Evolutionary conservation across 202 grass and related monocot species (phyloP), one percentile per base, ranked within the genome.

Genomic region (Zoysia matrella): DNA sequence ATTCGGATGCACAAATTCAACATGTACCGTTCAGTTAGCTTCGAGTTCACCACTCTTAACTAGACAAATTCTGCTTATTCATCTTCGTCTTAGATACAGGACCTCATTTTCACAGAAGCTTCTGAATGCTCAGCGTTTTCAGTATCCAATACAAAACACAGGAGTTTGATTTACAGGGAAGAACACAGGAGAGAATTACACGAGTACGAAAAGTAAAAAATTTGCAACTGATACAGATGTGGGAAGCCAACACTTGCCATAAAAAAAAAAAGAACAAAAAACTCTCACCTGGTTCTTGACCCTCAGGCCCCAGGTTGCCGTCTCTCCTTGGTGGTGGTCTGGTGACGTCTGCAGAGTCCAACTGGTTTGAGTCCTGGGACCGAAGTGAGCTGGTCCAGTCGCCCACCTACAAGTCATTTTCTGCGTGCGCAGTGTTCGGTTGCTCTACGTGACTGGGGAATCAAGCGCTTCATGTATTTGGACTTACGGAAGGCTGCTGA

Each of bases 381-480:
- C 68, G 52, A 67, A 67, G 60, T 51, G 76, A 74, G 67, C 60
- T 45, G 62, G 52, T 74, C 84, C 36, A 80, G 52, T 58, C 4
- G 53, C 65, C 70, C 60, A 58, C 1, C 36, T 42, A 80, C 62
- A 52, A 75, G 77, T 86, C 77, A 60, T 12, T 63, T 4, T 80
- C 42, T 61, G 70, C 54, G 60, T 41, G 54, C 52, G 53, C 63
- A 62, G 71, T 81, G 71, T 62, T 60, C 77, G 60, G 22, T 80
- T 72, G 30, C 76, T 74, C 45, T 16, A 86, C 83, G 84, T 76
- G 67, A 87, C 80, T 71, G 11, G 45, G 36, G 30, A 55, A 36
- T 44, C 78, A 80, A 41, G 11, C 18, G 4, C 66, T 41, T 48
- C 22, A 30, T 0, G 42, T 12, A 70, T 60, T 43, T 80, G 16